Base-by-base conservation (phyloP, 2,329 filamentous ascomycete species). In the Daldinia sp. region DNA sequence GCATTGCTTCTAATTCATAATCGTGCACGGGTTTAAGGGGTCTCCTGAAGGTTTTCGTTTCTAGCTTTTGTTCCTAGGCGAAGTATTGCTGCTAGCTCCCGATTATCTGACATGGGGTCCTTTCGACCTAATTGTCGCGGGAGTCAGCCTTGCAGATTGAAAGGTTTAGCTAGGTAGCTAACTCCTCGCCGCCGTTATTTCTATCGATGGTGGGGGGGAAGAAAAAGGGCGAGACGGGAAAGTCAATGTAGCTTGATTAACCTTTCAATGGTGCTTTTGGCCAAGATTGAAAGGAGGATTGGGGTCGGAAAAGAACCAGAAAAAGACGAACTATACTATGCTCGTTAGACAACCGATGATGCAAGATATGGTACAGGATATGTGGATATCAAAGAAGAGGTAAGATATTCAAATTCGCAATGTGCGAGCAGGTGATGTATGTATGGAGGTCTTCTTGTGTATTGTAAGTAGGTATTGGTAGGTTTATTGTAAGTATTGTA, bases 81-180 rank as follows among this genome's bases (percentile, higher is more conserved):
- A 66, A 35, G 60, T 64, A 48, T 56, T 65, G 54, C 68, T 71
- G 65, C 70, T 73, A 62, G 65, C 61, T 67, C 59, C 70, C 72
- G 68, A 72, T 68, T 63, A 67, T 68, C 68, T 69, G 70, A 72
- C 72, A 73, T 73, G 72, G 72, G 68, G 65, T 67, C 69, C 69
- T 51, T 66, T 69, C 55, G 59, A 65, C 53, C 44, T 60, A 64
- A 65, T 70, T 69, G 69, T 70, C 66, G 70, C 69, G 67, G 63
- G 48, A 71, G 70, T 73, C 72, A 73, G 72, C 72, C 72, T 73
- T 70, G 70, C 68, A 71, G 66, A 55, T 69, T 62, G 44, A 26
- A 30, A 42, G 37, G 28, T 56, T 59, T 42, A 46, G 60, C 66
- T 58, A 64, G 63, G 54, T 63, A 35, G 33, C 33, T 35, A 35